Evolutionary conservation across 192 early-diverging fungal genomes (phyloP), one percentile per base, ranked within the genome.

Genomic region (Coemansia sp.): DNA sequence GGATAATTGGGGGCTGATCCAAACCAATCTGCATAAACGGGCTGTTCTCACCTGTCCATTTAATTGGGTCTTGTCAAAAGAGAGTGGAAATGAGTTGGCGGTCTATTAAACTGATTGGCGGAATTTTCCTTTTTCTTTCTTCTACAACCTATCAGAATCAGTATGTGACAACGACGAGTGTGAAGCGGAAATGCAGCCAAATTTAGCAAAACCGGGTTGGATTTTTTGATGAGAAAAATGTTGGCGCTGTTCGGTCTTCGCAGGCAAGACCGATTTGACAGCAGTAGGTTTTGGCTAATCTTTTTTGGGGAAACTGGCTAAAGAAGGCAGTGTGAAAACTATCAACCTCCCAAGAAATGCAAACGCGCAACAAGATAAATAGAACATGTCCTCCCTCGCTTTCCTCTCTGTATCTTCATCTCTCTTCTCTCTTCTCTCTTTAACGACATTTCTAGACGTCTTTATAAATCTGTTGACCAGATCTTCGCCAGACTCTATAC

Each of bases 381-480:
- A 54, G 22, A 25, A 52, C 62, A 12, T 62, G 27, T 11, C 17
- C 10, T 49, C 52, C 22, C 39, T 15, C 48, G 50, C 19, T 55
- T 29, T 25, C 17, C 6, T 63, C 49, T 7, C 53, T 58, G 48
- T 48, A 41, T 35, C 2, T 57, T 11, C 60, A 17, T 38, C 17
- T 47, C 21, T 53, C 35, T 53, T 55, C 10, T 39, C 45, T 22
- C 50, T 66, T 38, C 12, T 43, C 12, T 15, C 8, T 63, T 38
- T 67, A 49, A 63, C 60, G 55, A 72, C 51, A 38, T 22, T 47
- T 48, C 21, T 21, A 57, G 3, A 37, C 17, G 11, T 56, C 5
- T 9, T 24, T 27, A 29, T 25, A 15, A 56, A 23, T 74, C 72
- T 74, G 72, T 74, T 67, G 72, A 74, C 62, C 72, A 49, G 72